Evolutionary conservation across 306 rosid species (phyloP).

Genomic region (Trifolium subterraneum): DNA sequence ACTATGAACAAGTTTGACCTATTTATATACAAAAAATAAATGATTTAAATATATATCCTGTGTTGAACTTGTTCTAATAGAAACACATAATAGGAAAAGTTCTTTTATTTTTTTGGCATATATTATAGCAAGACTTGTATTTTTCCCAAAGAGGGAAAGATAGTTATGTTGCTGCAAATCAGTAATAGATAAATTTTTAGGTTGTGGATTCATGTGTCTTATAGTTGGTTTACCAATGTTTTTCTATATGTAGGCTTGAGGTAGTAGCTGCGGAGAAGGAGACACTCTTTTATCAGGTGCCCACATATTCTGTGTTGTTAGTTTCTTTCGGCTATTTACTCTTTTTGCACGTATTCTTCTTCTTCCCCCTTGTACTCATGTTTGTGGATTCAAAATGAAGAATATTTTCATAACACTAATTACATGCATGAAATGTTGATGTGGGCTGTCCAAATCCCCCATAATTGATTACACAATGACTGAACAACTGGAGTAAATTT

Average conservation of each 20-base stretch:
- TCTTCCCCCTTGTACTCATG: constrained; percentile 32
- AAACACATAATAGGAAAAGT: constrained; percentile 16
- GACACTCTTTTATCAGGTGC: constrained; percentile 83
- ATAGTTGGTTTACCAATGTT: constrained; percentile 32
- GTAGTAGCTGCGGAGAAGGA: constrained; percentile 73
- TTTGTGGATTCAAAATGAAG: constrained; percentile 29
- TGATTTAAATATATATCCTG: constrained; percentile 26
- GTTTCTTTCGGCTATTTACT: constrained; percentile 36
- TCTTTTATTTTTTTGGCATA: constrained; percentile 13
- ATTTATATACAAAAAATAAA: background rate
- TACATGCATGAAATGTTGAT: constrained; percentile 36
- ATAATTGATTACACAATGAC: constrained; percentile 34
- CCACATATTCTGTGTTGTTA: constrained; percentile 6
- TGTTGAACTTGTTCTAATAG: constrained; percentile 31
- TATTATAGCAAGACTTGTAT: constrained; percentile 24
- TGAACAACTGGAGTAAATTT: constrained; percentile 34
- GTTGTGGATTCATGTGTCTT: constrained; percentile 29
- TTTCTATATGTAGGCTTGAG: constrained; percentile 75
- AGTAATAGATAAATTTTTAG: constrained; percentile 20
- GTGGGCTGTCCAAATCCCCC: constrained; percentile 37
- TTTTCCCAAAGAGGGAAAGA: background rate
- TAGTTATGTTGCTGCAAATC: constrained; percentile 29
- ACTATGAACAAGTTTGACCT: constrained; percentile 4
- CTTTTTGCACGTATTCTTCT: constrained; percentile 25
- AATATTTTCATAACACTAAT: constrained; percentile 20